Conservation (phyloP, 148 eudicot species). For the Bassia scoparia region DNA sequence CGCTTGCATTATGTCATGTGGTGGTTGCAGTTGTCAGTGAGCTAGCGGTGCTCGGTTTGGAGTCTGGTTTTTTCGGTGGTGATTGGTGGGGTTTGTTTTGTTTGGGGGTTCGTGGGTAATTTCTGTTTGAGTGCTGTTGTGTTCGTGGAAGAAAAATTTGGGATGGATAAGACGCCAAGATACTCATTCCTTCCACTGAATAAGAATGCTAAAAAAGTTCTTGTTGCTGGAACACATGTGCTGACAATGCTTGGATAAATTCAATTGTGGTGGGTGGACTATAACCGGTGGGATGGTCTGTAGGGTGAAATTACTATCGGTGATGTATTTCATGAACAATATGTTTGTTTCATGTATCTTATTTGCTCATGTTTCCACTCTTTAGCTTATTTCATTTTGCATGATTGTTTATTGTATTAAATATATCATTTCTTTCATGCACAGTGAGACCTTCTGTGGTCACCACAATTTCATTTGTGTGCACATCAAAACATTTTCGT, state of each 20-base stretch:
- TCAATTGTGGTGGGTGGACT: slow-evolving; percentile 99
- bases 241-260: slow-evolving; percentile 96
- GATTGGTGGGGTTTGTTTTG: no score
- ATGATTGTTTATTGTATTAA: not conserved
- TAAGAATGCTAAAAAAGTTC: slow-evolving; percentile 57
- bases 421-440: not conserved
- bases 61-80: no score
- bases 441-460: no score
- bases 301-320: slow-evolving; percentile 92
- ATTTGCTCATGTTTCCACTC: not conserved
- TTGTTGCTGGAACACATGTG: slow-evolving; percentile 91
- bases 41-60: no score
- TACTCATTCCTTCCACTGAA: slow-evolving; percentile 73
- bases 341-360: not conserved
- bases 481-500: no score
- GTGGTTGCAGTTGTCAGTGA: no score
- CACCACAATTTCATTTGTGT: no score
- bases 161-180: slow-evolving; percentile 70
- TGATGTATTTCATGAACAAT: slow-evolving; percentile 30
- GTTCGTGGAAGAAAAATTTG: no score
- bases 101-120: no score
- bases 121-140: no score
- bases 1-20: no score
- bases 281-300: slow-evolving; percentile 60
- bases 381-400: not conserved